Base-by-base conservation (phyloP, 352 stramenopile genomes). In the Phytophthora cactorum region DNA sequence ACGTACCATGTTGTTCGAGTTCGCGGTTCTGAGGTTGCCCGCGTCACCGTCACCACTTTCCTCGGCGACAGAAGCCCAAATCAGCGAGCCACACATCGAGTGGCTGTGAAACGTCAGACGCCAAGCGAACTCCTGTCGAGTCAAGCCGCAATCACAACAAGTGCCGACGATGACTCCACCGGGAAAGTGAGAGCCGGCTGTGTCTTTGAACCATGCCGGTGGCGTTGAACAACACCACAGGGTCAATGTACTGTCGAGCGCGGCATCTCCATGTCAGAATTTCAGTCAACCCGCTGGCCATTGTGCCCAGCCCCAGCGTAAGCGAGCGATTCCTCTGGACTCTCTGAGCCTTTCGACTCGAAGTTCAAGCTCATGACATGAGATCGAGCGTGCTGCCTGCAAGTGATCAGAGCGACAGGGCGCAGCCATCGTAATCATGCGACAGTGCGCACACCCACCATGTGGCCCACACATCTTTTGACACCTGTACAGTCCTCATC, bases 91-190 rank as follows among this genome's bases (percentile, higher is more conserved):
- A 12, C 2, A 4, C 12, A 39, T 34, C 29, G 29, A 34, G 34
- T 39, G 34, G 34, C 34, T 39, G 34, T 39, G 34, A 39, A 39
- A 9, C 9, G 34, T 1, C 34, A 39, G 5, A 12, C 7, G 34
- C 34, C 34, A 39, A 39, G 34, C 34, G 39, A 47, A 12, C 41
- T 47, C 45, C 25, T 63, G 57, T 54, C n/a, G 15, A 63, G 60
- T 58, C 52, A 47, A 44, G 61, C 36, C 52, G 28, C 46, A 56
- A 68, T 68, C 52, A 63, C 10, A 14, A 10, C 10, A 39, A 50
- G 17, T 10, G 45, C 58, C 2, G 11, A 28, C 4, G 61, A 63
- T 63, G 52, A 68, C 61, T 68, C 61, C 61, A 58, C 44, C 34
- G 61, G 61, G 53, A 68, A 63, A 36, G 36, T 15, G 12, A 31